A percentile compares a stretch with the other conserved stretches of the same genome.
Conservation (phyloP, 345 rosid species). For the Raphanus sativus region DNA sequence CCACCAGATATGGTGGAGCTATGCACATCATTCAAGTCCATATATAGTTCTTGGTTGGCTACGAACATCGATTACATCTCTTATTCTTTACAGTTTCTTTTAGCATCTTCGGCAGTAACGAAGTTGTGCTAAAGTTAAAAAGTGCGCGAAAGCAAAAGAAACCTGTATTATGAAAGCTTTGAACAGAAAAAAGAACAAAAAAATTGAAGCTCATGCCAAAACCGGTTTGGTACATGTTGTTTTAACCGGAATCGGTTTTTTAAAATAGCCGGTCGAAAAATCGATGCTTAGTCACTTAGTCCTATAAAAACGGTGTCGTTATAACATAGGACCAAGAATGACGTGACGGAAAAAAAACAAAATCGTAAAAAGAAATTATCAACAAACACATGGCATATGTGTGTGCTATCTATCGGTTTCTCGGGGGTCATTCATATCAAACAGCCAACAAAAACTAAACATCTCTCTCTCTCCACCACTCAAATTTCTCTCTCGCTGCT, state of each 20-base stretch:
- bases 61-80: background rate
- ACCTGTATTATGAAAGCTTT: no score
- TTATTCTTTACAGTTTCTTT: background rate
- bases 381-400: slow-evolving; percentile 5
- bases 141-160: no score
- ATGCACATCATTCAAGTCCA: background rate
- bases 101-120: background rate
- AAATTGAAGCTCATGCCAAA: background rate
- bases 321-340: background rate
- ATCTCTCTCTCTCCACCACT: slow-evolving; percentile 29
- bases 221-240: background rate
- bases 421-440: slow-evolving; percentile 17
- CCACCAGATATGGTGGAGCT: background rate
- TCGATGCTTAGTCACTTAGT: background rate
- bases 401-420: slow-evolving; percentile 16
- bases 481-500: slow-evolving; percentile 17
- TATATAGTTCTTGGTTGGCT: background rate
- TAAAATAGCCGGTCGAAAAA: background rate
- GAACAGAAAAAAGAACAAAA: no score
- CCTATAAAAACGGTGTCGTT: background rate
- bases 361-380: background rate
- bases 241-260: background rate
- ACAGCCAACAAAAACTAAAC: slow-evolving; percentile 14
- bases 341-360: background rate
- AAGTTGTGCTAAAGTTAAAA: background rate